phyloP scores from a whole-genome alignment of 83 land plant species.

The Picea engelmannii region DNA sequence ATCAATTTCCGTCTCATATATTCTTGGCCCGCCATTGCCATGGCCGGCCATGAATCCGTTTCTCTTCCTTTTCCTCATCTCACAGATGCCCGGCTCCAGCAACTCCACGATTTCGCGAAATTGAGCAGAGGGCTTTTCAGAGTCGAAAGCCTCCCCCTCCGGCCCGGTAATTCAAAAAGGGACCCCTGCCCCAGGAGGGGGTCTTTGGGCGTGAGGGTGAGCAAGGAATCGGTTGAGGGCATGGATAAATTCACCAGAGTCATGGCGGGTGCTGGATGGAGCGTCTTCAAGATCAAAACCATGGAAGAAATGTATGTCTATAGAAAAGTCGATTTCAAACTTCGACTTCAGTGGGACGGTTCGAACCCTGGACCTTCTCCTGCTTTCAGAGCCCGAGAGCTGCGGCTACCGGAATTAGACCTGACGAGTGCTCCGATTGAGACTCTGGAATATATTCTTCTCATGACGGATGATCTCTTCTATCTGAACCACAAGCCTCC shows the following conservation, averaged over 20 bases:
- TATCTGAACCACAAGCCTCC: no score
- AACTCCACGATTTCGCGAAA: background rate
- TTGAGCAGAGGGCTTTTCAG: background rate
- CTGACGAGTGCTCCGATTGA: background rate
- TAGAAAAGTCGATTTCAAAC: conserved; percentile 6
- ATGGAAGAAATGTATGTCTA: background rate
- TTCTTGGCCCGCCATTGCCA: background rate
- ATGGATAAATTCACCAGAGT: background rate
- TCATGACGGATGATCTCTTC: no score
- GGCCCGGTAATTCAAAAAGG: background rate
- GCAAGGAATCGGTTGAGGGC: background rate
- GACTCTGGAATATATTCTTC: no score
- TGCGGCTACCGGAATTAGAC: background rate
- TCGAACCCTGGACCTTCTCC: conserved; percentile 6
- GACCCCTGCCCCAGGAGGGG: background rate
- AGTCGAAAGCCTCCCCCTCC: background rate
- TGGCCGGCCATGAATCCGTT: background rate
- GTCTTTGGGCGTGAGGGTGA: background rate
- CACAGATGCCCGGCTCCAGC: background rate
- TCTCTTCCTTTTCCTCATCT: background rate
- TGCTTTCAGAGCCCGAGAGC: background rate
- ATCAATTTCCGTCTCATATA: conserved; percentile 2
- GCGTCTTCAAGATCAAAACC: background rate
- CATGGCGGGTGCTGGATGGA: conserved; percentile 2
- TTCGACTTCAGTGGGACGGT: conserved; percentile 9